Conservation (phyloP, 2,329 filamentous ascomycete species). For the Stagonosporopsis rhizophila region DNA sequence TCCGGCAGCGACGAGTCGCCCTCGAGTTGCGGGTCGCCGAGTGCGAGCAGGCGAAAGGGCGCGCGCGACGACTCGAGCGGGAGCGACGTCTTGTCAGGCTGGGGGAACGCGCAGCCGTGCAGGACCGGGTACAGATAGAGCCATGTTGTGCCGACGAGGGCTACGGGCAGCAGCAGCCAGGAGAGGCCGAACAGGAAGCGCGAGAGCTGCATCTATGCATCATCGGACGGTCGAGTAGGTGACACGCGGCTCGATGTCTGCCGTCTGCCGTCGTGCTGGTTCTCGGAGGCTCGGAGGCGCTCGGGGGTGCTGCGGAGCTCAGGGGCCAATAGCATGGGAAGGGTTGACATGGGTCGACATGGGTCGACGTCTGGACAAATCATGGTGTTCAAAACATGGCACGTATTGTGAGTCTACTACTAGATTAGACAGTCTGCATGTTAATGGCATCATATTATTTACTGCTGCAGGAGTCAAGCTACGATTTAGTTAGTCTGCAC, state of each 20-base stretch:
- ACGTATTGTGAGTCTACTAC: too few species aligned
- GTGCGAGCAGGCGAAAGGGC: constrained; percentile 84
- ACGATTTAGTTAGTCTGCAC: too few species aligned
- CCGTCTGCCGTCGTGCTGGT: neutral
- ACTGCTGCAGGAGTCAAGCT: too few species aligned
- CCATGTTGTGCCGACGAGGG: constrained; percentile 74
- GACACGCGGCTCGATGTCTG: neutral
- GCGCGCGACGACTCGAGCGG: constrained; percentile 54
- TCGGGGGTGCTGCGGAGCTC: constrained; percentile 11
- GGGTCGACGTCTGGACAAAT: neutral
- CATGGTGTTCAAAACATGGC: too few species aligned
- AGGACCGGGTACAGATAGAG: constrained; percentile 89
- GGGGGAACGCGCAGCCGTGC: constrained; percentile 78
- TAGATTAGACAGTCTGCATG: too few species aligned
- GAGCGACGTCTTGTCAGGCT: constrained; percentile 17
- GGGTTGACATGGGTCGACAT: neutral
- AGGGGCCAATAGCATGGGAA: constrained; percentile 4
- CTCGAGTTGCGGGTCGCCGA: constrained; percentile 93
- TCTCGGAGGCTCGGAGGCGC: too few species aligned
- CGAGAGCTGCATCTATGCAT: constrained; percentile 60
- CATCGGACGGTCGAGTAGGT: constrained; percentile 30
- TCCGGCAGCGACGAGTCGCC: constrained; percentile 82
- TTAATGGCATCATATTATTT: too few species aligned
- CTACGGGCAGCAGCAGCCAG: constrained; percentile 67
- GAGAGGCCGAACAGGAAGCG: constrained; percentile 55